Percentiles rank a stretch among this genome's conserved stretches.
Conservation (phyloP, 495 filamentous ascomycete species). For the Penicillium paxilli region DNA sequence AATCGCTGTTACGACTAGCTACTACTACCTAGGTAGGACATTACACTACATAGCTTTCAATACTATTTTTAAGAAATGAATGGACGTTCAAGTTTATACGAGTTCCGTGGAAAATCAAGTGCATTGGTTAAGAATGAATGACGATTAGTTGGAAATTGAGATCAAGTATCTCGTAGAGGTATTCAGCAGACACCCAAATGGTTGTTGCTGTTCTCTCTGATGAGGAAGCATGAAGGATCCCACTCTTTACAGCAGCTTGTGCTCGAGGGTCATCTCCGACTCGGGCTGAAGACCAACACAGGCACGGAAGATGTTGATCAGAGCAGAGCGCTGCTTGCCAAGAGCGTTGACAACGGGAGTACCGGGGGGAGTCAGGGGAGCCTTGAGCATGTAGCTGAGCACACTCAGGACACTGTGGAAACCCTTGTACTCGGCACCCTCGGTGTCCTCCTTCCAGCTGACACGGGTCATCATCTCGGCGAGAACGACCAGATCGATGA, state of each 20-base stretch:
- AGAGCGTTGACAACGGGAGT: slow-evolving; percentile 96
- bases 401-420: slow-evolving; percentile 98
- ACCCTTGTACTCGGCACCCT: slow-evolving; percentile 72
- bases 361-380: slow-evolving; percentile 90
- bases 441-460: slow-evolving; percentile 72
- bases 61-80: too few relatives aligned
- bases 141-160: background rate
- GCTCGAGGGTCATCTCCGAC: slow-evolving; percentile 98
- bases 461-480: slow-evolving; percentile 98
- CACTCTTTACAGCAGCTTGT: slow-evolving; percentile 97
- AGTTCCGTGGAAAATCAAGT: background rate
- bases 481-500: slow-evolving; percentile 92
- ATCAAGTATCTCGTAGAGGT: background rate
- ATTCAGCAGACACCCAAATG: background rate
- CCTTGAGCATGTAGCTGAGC: slow-evolving; percentile 99
- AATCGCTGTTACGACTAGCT: background rate
- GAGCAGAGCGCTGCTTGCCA: slow-evolving; percentile 90
- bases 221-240: too few relatives aligned
- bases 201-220: background rate
- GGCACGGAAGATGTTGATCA: slow-evolving; percentile 99
- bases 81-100: too few relatives aligned
- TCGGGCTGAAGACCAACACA: slow-evolving; percentile 97
- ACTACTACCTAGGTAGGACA: too few relatives aligned
- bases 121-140: background rate
- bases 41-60: too few relatives aligned